Evolutionary conservation across 495 filamentous ascomycete species (phyloP).

Genomic region (Penicillium silybi): DNA sequence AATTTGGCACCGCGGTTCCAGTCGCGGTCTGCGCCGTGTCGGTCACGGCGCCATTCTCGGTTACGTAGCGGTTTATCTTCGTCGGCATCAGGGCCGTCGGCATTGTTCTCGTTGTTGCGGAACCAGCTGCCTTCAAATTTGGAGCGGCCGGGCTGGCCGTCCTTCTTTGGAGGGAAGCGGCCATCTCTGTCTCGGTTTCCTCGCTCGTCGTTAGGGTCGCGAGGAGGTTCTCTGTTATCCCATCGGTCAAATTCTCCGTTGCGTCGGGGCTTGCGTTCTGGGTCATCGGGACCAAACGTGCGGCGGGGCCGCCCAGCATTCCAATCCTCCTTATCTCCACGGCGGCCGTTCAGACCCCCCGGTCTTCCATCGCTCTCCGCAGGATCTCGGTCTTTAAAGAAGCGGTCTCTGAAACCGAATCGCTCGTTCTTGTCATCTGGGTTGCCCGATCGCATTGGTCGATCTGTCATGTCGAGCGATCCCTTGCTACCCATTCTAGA

Average conservation of each 20-base stretch:
- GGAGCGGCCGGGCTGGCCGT: slow-evolving; percentile 41
- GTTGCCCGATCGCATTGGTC: slow-evolving; percentile 45
- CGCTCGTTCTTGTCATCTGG: slow-evolving; percentile 52
- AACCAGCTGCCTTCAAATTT: slow-evolving; percentile 56
- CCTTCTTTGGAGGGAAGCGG: slow-evolving; percentile 48
- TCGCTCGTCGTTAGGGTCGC: slow-evolving; percentile 47
- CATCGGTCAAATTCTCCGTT: slow-evolving; percentile 65
- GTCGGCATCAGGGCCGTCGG: slow-evolving; percentile 54
- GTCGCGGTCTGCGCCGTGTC: slow-evolving; percentile 59
- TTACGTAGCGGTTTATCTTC: slow-evolving; percentile 51
- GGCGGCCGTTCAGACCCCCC: slow-evolving; percentile 38
- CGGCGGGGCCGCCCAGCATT: slow-evolving; percentile 52
- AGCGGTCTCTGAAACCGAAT: slow-evolving; percentile 58
- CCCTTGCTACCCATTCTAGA: slow-evolving; percentile 56
- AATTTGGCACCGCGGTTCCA: slow-evolving; percentile 49
- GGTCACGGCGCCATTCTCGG: slow-evolving; percentile 63
- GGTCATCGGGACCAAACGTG: slow-evolving; percentile 51
- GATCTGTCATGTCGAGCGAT: slow-evolving; percentile 49
- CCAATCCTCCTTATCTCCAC: slow-evolving; percentile 57
- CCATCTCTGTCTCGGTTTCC: slow-evolving; percentile 38
- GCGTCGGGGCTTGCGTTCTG: slow-evolving; percentile 48
- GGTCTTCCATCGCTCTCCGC: slow-evolving; percentile 39
- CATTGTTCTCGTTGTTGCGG: slow-evolving; percentile 35
- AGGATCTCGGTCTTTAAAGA: slow-evolving; percentile 46
- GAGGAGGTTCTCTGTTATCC: slow-evolving; percentile 38